Evolutionary conservation across 2,329 filamentous ascomycete species (phyloP).

Genomic region (Aspergillus glaucus): DNA sequence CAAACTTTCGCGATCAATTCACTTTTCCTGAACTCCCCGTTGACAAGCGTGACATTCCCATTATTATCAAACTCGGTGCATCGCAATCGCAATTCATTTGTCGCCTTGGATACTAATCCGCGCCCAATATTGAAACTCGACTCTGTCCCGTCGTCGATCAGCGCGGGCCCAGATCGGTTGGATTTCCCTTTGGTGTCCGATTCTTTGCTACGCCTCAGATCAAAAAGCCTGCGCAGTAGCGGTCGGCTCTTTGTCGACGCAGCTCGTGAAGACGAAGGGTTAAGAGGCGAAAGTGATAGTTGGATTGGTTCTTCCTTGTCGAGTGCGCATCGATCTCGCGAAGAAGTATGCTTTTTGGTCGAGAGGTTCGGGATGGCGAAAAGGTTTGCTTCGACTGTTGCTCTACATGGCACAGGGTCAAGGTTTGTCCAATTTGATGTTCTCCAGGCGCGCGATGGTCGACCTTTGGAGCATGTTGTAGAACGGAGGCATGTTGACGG

Average conservation of each 20-base stretch:
- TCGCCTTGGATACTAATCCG: conserved; percentile 66
- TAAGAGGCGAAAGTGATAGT: conserved; percentile 4
- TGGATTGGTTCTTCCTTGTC: conserved; percentile 2
- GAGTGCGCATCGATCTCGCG: conserved; percentile 9
- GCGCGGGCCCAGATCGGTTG: conserved; percentile 50
- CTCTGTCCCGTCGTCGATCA: conserved; percentile 55
- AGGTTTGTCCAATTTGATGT: conserved; percentile 17
- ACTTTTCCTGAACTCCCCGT: conserved; percentile 95
- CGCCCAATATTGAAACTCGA: conserved; percentile 63
- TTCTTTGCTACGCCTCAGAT: conserved; percentile 27
- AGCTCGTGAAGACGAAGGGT: conserved; percentile 17
- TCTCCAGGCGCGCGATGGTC: conserved; percentile 10
- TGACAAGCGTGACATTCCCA: conserved; percentile 85
- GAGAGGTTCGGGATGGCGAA: conserved; percentile 15
- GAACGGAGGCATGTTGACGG: conserved; percentile 18
- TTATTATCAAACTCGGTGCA: conserved; percentile 94
- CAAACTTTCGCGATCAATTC: conserved; percentile 88
- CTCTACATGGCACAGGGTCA: conserved; percentile 13
- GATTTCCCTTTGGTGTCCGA: conserved; percentile 29
- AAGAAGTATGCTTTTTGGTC: conserved; percentile 4
- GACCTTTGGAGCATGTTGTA: conserved; percentile 8
- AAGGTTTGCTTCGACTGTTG: conserved; percentile 26
- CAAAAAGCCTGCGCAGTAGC: conserved; percentile 32
- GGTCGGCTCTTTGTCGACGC: conserved; percentile 27
- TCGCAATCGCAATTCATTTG: conserved; percentile 75